Percentiles rank a stretch among this genome's conserved stretches.
Conservation (phyloP, 331 rosid species). For the Cydonia oblonga region DNA sequence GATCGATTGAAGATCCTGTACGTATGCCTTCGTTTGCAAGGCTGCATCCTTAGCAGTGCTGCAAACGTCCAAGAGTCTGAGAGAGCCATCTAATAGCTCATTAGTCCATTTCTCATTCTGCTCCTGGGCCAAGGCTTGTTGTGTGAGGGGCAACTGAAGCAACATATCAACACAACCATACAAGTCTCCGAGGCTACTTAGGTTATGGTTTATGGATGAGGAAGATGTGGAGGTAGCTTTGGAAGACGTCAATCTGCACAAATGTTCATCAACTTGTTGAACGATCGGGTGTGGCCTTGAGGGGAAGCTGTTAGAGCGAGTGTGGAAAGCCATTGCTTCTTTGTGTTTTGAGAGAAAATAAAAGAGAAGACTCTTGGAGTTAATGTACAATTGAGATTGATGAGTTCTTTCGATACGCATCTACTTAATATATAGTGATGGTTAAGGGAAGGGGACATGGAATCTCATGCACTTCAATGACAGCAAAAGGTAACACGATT, state of each 20-base stretch:
- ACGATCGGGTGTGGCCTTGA: slow-evolving; percentile 17
- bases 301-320: slow-evolving; percentile 35
- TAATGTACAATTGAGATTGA: background rate
- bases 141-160: slow-evolving; percentile 22
- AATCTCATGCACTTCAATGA: slow-evolving; percentile 12
- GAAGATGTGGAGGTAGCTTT: slow-evolving; percentile 20
- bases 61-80: slow-evolving; percentile 28
- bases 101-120: slow-evolving; percentile 11
- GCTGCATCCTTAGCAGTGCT: background rate
- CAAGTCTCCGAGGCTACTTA: slow-evolving; percentile 11
- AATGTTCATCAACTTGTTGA: slow-evolving; percentile 18
- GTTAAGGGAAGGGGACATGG: background rate
- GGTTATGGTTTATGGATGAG: slow-evolving; percentile 8
- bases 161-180: slow-evolving; percentile 8
- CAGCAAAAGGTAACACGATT: slow-evolving; percentile 1
- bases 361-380: background rate
- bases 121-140: slow-evolving; percentile 12
- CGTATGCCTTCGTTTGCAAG: background rate
- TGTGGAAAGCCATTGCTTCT: slow-evolving; percentile 14
- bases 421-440: background rate
- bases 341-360: background rate
- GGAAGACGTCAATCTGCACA: slow-evolving; percentile 20
- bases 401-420: background rate
- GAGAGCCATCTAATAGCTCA: slow-evolving; percentile 27
- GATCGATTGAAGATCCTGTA: background rate